Conservation (phyloP, 148 eudicot species). For the Selenicereus undatus region DNA sequence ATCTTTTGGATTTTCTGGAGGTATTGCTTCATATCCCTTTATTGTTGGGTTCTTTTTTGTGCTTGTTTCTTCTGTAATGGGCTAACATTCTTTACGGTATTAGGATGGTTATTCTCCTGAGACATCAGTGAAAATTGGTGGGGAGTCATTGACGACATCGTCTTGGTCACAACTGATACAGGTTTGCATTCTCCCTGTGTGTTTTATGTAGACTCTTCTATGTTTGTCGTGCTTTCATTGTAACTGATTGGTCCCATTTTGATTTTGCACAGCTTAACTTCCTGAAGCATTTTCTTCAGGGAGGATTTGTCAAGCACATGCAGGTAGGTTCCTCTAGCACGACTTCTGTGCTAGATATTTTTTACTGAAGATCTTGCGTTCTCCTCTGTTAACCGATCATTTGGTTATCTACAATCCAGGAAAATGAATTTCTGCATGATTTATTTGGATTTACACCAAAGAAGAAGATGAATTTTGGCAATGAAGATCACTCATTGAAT, state of each 20-base stretch:
- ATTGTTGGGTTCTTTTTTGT: not conserved
- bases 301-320: constrained; percentile 92
- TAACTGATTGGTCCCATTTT: not conserved
- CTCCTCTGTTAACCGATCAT: not conserved
- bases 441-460: constrained; percentile 80
- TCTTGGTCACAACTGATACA: constrained; percentile 80
- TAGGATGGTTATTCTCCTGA: constrained; percentile 76
- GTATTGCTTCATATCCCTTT: constrained; percentile 29
- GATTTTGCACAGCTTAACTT: constrained; percentile 57
- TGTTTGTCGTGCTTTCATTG: not conserved
- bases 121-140: constrained; percentile 68
- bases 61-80: not conserved
- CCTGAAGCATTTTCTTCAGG: constrained; percentile 69
- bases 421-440: constrained; percentile 79
- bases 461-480: constrained; percentile 38
- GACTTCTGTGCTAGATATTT: not conserved
- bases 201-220: not conserved
- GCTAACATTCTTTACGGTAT: not conserved
- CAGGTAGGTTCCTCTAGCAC: constrained; percentile 42
- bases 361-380: not conserved
- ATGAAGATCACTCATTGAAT: constrained; percentile 36
- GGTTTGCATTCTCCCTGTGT: constrained; percentile 34
- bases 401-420: constrained; percentile 34
- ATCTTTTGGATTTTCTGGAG: constrained; percentile 72
- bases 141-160: constrained; percentile 43